Conservation (phyloP, 1,284 basidiomycete species). For the Boletus mariae region DNA sequence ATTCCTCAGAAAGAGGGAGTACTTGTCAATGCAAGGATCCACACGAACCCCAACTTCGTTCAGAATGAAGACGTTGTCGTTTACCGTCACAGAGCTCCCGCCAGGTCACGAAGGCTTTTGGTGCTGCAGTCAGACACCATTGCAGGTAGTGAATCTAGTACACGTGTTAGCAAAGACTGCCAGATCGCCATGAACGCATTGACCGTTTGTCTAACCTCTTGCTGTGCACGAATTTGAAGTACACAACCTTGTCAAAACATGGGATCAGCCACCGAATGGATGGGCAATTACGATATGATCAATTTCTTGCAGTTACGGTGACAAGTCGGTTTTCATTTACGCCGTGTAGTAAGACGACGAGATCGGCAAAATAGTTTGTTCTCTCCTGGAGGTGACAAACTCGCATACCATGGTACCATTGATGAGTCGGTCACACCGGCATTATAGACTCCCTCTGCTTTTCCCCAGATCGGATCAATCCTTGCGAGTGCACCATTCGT, state of each 20-base stretch:
- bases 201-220: no score
- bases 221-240: no score
- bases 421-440: not conserved
- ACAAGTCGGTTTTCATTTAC: not conserved
- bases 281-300: not conserved
- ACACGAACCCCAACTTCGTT: no score
- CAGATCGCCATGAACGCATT: no score
- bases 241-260: not conserved
- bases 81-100: no score
- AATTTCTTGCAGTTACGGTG: not conserved
- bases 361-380: not conserved
- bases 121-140: no score
- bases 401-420: not conserved
- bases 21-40: no score
- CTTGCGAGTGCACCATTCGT: not conserved
- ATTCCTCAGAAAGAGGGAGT: no score
- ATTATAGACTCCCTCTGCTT: not conserved
- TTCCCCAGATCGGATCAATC: not conserved
- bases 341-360: not conserved
- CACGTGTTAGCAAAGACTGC: no score
- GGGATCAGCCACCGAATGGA: not conserved
- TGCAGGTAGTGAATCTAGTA: no score
- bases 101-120: no score
- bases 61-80: no score
- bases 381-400: not conserved